Base-by-base conservation (phyloP, 1,284 basidiomycete species). In the Xanthoconium separans region DNA sequence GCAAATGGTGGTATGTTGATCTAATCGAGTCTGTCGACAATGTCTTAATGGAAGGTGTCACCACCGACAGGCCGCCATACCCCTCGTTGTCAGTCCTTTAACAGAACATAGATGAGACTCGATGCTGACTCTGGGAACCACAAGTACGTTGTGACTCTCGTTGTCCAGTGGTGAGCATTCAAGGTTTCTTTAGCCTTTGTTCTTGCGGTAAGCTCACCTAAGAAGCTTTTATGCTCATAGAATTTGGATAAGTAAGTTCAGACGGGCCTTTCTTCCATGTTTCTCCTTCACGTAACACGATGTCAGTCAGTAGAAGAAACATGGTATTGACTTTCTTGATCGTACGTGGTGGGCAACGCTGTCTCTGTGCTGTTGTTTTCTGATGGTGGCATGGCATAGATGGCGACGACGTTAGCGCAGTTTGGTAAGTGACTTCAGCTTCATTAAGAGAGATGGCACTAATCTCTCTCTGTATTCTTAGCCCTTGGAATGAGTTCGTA, bases 181-280 rank as follows among this genome's bases (percentile, higher is more conserved):
- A 27, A 27, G 1, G 8, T 4, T 12, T 6, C 6, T 13, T 33
- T 22, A 1, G 12, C 1, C 1, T 6, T 6, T 9, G 20, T 45
- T 44, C 29, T 42, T 20, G 29, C 8, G 6, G 2, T 13, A 12
- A 36, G 7, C 18, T 56, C 16, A 39, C 13, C 6, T 20, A 10
- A 6, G 10, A 10, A 60, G 60, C 18, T 62, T 62, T 39, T 60
- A 57, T 24, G 58, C 53, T 6, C 58, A 60, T 8, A 48, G 58
- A 40, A 16, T 60, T 11, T 62, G 60, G 57, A 60, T 62, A 44
- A 62, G 58, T 57, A n/a, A 47, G 53, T 18, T 41, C 3, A 2
- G n/a, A 20, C 5, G 27, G 27, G 16, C 24, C 12, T 27, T n/a
- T 9, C 24, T 47, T 18, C n/a, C 7, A 11, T 6, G 2, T 24